These are phyloP conservation scores for Tolypocladium pustulatum DNA, from an alignment of 2,329 filamentous ascomycete genomes.

Conservation along the genomic window DNA sequence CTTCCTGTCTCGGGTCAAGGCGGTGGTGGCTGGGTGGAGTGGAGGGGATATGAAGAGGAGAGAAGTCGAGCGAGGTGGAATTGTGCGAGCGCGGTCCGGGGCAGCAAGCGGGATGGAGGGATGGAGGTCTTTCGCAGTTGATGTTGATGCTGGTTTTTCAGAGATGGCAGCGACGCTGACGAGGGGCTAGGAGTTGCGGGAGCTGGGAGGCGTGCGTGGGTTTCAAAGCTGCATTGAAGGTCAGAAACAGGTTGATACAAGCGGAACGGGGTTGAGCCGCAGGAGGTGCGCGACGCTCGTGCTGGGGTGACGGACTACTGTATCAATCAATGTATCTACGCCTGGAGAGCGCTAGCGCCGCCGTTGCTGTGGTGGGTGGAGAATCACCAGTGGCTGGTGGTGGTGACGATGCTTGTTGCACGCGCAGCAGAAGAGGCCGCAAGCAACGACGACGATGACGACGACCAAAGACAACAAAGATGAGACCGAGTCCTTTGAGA, in stretches of 20 bases:
- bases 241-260: conserved; percentile 3
- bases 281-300: background rate
- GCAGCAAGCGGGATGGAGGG: background rate
- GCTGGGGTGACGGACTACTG: background rate
- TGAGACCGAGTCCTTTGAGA: background rate
- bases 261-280: conserved; percentile 2
- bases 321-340: background rate
- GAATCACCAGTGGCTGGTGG: background rate
- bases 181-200: conserved; percentile 3
- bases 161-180: background rate
- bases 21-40: background rate
- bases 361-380: background rate
- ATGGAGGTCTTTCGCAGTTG: background rate
- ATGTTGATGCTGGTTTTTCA: background rate
- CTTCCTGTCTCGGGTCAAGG: background rate
- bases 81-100: background rate
- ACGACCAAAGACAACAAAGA: background rate
- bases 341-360: background rate
- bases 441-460: background rate
- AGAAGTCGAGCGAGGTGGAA: background rate
- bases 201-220: conserved; percentile 1
- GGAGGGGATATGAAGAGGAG: background rate
- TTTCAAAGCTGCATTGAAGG: conserved; percentile 5
- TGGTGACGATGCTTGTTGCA: background rate
- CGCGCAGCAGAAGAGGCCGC: background rate